phyloP scores from a whole-genome alignment of 164 flowering plant genomes.

The Liquidambar formosana region DNA sequence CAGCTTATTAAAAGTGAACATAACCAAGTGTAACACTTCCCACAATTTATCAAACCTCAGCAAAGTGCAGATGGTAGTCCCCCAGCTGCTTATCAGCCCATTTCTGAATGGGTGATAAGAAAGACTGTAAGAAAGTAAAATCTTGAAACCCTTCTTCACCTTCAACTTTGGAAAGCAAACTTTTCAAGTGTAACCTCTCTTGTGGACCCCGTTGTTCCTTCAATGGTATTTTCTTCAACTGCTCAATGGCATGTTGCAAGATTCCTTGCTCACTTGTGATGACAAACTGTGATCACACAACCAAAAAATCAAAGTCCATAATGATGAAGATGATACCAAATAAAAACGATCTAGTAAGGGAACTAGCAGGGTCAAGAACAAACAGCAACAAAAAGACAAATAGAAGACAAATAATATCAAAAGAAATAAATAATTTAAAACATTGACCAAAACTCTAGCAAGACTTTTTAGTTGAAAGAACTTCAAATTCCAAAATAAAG shows the following conservation, averaged over 20 bases:
- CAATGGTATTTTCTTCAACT: constrained; percentile 76
- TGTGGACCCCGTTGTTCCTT: constrained; percentile 93
- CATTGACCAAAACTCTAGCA: too few relatives aligned
- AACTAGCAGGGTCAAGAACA: neutral
- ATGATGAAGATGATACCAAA: neutral
- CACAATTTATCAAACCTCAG: constrained; percentile 54
- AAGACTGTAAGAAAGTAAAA: constrained; percentile 76
- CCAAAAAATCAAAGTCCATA: neutral
- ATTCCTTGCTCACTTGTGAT: constrained; percentile 74
- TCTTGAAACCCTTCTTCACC: constrained; percentile 55
- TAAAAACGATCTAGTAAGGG: neutral
- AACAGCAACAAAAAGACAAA: neutral
- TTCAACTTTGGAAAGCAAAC: constrained; percentile 64
- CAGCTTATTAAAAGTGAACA: neutral
- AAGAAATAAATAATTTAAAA: too few relatives aligned
- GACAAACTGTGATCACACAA: constrained; percentile 58
- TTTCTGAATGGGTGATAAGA: constrained; percentile 75
- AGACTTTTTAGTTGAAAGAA: too few relatives aligned
- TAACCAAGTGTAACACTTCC: neutral
- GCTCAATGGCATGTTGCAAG: constrained; percentile 75
- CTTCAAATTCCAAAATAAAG: too few relatives aligned
- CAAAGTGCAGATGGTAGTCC: constrained; percentile 83
- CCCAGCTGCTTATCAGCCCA: constrained; percentile 91
- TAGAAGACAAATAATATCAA: neutral
- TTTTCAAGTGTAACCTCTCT: constrained; percentile 83